Conservation (phyloP, 1,284 basidiomycete genomes). For the Cutaneotrichosporon cavernicola region DNA sequence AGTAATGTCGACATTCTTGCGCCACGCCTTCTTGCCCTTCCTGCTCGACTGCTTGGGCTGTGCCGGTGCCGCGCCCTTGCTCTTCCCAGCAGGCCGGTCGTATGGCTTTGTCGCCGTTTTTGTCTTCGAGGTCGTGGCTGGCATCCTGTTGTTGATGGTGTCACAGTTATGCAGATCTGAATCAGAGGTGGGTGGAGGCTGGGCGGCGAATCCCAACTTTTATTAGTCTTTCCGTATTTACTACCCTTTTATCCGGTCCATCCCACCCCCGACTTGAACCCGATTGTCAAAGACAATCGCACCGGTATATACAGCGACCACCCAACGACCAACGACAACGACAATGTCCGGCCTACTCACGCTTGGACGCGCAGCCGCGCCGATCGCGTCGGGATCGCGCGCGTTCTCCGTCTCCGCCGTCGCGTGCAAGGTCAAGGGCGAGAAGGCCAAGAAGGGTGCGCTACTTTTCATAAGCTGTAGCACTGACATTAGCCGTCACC, state of each 20-base stretch:
- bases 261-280: neutral
- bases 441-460: slow-evolving; percentile 19
- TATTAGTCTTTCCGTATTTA: slow-evolving; percentile 12
- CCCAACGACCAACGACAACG: neutral
- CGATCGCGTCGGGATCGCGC: slow-evolving; percentile 26
- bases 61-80: slow-evolving; percentile 56
- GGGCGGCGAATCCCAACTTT: slow-evolving; percentile 12
- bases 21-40: slow-evolving; percentile 88
- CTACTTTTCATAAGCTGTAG: neutral
- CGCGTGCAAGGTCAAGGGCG: slow-evolving; percentile 11
- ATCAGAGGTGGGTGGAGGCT: neutral
- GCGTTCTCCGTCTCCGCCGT: slow-evolving; percentile 25
- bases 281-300: neutral
- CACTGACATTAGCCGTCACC: neutral
- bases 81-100: slow-evolving; percentile 23
- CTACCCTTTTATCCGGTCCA: slow-evolving; percentile 16
- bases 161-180: neutral
- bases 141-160: slow-evolving; percentile 15
- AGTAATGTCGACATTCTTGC: slow-evolving; percentile 83
- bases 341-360: slow-evolving; percentile 24
- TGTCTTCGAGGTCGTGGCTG: slow-evolving; percentile 11
- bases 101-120: slow-evolving; percentile 19
- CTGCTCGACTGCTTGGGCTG: slow-evolving; percentile 70
- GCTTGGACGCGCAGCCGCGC: slow-evolving; percentile 11
- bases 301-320: neutral